Percentiles rank a stretch among this genome's conserved stretches.
Evolutionary conservation across 2,329 filamentous ascomycete species (phyloP).

Genomic region (Dothiorella sarmentorum): DNA sequence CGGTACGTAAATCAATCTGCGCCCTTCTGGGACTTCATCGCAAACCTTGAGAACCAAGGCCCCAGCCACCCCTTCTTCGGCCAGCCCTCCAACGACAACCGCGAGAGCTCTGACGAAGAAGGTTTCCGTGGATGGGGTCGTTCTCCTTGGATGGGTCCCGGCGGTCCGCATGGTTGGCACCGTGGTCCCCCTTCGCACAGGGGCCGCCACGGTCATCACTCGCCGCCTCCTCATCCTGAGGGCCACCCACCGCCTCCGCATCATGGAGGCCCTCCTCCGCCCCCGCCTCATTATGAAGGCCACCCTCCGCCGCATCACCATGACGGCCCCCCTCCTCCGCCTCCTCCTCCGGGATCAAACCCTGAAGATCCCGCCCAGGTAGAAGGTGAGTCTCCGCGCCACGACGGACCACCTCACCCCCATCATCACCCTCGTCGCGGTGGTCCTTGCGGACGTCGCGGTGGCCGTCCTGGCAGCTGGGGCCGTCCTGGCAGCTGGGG

Average conservation of each 20-base stretch:
- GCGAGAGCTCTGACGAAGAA: constrained; percentile 24
- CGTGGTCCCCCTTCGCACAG: constrained; percentile 25
- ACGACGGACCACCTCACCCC: constrained; percentile 16
- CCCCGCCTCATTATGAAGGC: constrained; percentile 23
- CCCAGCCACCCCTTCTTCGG: constrained; percentile 45
- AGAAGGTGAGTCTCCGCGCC: constrained; percentile 23
- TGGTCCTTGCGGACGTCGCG: constrained; percentile 8
- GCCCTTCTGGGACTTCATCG: constrained; percentile 56
- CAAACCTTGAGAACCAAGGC: constrained; percentile 48
- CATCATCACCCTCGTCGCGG: constrained; percentile 5
- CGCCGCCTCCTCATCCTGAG: constrained; percentile 21
- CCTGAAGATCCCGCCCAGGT: constrained; percentile 13
- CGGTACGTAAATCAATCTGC: constrained; percentile 52
- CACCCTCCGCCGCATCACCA: constrained; percentile 18
- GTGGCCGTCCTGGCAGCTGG: constrained; percentile 16
- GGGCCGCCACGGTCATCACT: constrained; percentile 18
- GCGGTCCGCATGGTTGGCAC: constrained; percentile 20
- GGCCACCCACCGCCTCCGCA: constrained; percentile 20
- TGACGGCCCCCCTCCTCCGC: constrained; percentile 22
- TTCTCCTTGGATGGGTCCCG: constrained; percentile 25
- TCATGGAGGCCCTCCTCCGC: constrained; percentile 18
- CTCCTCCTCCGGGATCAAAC: background rate
- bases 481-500: constrained; percentile 24
- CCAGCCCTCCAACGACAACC: constrained; percentile 27
- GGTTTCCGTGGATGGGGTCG: constrained; percentile 36